Conservation (phyloP, 1,139 yeast genomes). For the Magnusiomyces clavatus region DNA sequence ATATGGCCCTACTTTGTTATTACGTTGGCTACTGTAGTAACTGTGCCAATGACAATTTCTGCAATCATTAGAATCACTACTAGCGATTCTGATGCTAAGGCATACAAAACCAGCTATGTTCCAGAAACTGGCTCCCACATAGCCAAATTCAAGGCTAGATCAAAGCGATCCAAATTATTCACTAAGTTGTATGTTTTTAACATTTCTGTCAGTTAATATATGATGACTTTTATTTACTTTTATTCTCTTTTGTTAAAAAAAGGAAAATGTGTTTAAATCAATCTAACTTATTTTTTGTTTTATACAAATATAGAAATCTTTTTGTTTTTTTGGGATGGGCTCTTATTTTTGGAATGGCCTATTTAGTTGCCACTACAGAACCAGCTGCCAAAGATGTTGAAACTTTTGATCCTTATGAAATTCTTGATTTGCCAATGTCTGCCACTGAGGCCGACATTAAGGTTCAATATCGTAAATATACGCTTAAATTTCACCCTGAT, state of each 20-base stretch:
- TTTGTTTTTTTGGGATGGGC: conserved; percentile 63
- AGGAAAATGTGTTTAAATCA: background rate
- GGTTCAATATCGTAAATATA: conserved; percentile 74
- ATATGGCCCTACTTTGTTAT: conserved; percentile 93
- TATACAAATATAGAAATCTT: conserved; percentile 32
- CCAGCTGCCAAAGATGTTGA: conserved; percentile 40
- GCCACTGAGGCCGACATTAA: conserved; percentile 75
- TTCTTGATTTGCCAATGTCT: conserved; percentile 63
- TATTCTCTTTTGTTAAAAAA: background rate
- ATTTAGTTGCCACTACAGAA: conserved; percentile 40
- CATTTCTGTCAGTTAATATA: too few species aligned
- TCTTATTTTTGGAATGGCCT: conserved; percentile 44
- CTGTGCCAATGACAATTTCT: conserved; percentile 61
- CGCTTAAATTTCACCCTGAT: conserved; percentile 90
- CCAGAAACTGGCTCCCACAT: conserved; percentile 26
- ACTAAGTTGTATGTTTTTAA: conserved; percentile 14
- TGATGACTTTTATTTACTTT: background rate
- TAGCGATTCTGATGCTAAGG: background rate
- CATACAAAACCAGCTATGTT: conserved; percentile 1
- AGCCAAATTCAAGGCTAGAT: conserved; percentile 36
- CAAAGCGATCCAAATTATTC: conserved; percentile 21
- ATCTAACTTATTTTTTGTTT: conserved; percentile 33
- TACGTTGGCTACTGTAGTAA: conserved; percentile 58
- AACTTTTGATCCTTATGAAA: conserved; percentile 83
- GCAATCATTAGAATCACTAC: conserved; percentile 24